Evolutionary conservation across 2,329 filamentous ascomycete species (phyloP), one percentile per base, ranked within the genome.

Genomic region (Aspergillus melleus): DNA sequence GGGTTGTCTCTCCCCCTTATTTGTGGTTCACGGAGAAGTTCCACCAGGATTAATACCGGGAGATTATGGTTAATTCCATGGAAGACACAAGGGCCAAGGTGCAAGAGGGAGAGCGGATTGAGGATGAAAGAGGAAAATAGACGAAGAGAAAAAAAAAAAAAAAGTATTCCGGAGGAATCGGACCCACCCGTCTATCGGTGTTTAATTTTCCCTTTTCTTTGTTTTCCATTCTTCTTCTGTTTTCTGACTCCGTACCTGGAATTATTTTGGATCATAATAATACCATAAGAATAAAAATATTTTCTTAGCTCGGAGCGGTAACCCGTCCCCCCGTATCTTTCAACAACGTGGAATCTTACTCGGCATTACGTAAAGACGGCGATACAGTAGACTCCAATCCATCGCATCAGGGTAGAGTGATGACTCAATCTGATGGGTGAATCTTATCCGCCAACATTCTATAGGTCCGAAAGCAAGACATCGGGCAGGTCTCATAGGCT

Each of bases 1-100:
- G 26, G 30, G 20, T 52, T 60, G 60, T 62, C 50, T 60, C 58
- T 60, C 57, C 61, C 61, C 64, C 62, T 58, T 62, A 64, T 63
- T 32, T 56, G 51, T 24, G 12, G 16, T n/a, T 14, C 6, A 47
- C 44, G 44, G 44, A 47, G 19, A 20, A 47, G 44, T 47, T 47
- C 44, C 44, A 24, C 44, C n/a, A n/a, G 36, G 16, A 8, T 42
- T n/a, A 42, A 42, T 42, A 42, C 42, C 44, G 53, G 53, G 36
- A 55, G 22, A 29, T 49, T 49, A 55, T 55, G 44, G 26, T 24
- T 10, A 52, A 52, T 20, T 16, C 10, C 52, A 49, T 49, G 30
- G 30, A 39, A 39, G 44, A 49, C 24, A 12, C n/a, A 49, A 56
- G 36, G 36, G 36, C 36, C 14, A 42, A n/a, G 36, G 14, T 14